phyloP scores from a whole-genome alignment of 176 grass and related monocot species.

The Poa annua region DNA sequence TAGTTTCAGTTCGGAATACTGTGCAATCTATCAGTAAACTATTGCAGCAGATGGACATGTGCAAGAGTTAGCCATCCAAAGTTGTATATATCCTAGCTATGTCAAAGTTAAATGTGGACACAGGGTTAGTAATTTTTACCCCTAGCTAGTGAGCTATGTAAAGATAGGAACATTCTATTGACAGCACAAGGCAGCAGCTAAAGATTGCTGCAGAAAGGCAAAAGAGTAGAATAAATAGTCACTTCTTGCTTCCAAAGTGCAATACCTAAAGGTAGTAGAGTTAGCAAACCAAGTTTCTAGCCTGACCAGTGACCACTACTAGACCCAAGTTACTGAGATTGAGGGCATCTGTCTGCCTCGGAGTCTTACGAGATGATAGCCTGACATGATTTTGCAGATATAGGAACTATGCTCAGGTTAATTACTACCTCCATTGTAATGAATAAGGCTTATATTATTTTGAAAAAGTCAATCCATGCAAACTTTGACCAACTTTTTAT shows the following conservation, averaged over 20 bases:
- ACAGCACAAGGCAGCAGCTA: slow-evolving; percentile 21
- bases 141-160: slow-evolving; percentile 20
- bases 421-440: too few species aligned
- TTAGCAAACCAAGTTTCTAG: slow-evolving; percentile 54
- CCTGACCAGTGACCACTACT: slow-evolving; percentile 26
- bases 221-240: slow-evolving; percentile 21
- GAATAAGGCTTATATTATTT: too few species aligned
- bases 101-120: slow-evolving; percentile 24
- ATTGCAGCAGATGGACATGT: background rate
- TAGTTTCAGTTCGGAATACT: background rate
- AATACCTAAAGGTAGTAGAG: slow-evolving; percentile 43
- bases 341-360: slow-evolving; percentile 47
- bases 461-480: too few species aligned
- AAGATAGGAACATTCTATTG: slow-evolving; percentile 36
- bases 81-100: slow-evolving; percentile 9
- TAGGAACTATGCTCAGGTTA: background rate
- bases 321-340: slow-evolving; percentile 44
- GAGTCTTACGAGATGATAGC: slow-evolving; percentile 8
- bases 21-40: background rate
- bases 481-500: too few species aligned
- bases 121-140: slow-evolving; percentile 21
- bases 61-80: slow-evolving; percentile 25
- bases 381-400: slow-evolving; percentile 29
- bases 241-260: slow-evolving; percentile 56
- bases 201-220: slow-evolving; percentile 50